phyloP scores from a whole-genome alignment of 2,329 filamentous ascomycete genomes.

The Rutstroemia sp. region DNA sequence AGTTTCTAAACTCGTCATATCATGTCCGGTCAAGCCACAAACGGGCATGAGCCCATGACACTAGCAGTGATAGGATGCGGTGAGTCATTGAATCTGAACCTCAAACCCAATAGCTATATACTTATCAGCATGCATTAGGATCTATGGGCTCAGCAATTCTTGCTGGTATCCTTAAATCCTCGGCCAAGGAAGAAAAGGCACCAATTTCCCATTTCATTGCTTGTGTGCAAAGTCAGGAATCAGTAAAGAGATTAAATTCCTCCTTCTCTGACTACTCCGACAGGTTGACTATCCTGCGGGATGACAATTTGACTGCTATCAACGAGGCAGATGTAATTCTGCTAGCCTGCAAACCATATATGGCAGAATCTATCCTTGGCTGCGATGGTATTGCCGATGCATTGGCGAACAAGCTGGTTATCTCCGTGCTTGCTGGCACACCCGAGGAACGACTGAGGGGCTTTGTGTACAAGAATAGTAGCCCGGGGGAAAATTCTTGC shows the following conservation, averaged over 20 bases:
- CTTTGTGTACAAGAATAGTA: not conserved
- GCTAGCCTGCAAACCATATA: slow-evolving; percentile 8
- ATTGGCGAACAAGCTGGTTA: slow-evolving; percentile 8
- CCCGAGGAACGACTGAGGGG: not conserved
- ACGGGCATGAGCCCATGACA: not conserved
- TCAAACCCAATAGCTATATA: not conserved
- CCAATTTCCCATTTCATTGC: slow-evolving; percentile 8
- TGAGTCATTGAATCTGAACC: not conserved
- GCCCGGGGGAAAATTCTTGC: not conserved
- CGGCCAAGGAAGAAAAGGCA: not conserved
- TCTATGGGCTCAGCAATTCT: slow-evolving; percentile 7
- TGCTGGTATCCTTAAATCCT: not conserved
- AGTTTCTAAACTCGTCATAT: too few species aligned
- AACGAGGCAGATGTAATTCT: slow-evolving; percentile 3
- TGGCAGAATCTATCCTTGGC: slow-evolving; percentile 6
- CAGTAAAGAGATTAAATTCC: not conserved
- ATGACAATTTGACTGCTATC: slow-evolving; percentile 5
- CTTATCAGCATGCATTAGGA: slow-evolving; percentile 1
- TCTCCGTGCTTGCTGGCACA: slow-evolving; percentile 7
- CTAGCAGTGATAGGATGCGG: slow-evolving; percentile 7
- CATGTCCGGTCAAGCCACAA: not conserved
- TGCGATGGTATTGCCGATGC: slow-evolving; percentile 3
- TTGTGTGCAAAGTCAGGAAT: slow-evolving; percentile 5
- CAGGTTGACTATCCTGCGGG: not conserved
- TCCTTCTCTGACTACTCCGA: slow-evolving; percentile 1